Evolutionary conservation across 805 yeast species (phyloP).

Genomic region (Myxozyma nipponensis): DNA sequence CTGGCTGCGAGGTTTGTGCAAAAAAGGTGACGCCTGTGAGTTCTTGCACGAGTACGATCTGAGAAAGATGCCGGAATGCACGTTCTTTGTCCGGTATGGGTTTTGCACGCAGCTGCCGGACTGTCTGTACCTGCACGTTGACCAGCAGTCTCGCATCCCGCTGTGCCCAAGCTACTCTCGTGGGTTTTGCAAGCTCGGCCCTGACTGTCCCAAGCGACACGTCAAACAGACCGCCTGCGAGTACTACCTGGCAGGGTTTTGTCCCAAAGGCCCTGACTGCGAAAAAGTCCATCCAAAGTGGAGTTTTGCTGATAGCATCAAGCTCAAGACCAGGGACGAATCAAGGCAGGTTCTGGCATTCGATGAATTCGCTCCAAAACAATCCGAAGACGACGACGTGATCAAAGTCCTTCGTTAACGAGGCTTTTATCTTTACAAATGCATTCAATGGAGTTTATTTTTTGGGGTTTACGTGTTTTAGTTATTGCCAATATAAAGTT

Average conservation of each 20-base stretch:
- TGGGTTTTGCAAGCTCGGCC: constrained; percentile 93
- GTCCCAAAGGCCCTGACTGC: constrained; percentile 83
- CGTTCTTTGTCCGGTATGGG: constrained; percentile 61
- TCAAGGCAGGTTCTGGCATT: background rate
- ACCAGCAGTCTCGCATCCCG: constrained; percentile 83
- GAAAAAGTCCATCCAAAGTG: constrained; percentile 80
- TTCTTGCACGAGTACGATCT: constrained; percentile 91
- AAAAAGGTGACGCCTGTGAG: constrained; percentile 95
- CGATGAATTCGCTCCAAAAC: background rate
- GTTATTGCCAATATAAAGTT: too few species aligned
- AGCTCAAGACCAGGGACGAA: constrained; percentile 9
- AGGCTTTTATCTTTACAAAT: too few species aligned
- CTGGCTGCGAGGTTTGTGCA: constrained; percentile 96
- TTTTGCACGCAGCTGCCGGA: constrained; percentile 87
- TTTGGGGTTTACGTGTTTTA: too few species aligned
- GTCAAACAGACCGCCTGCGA: constrained; percentile 73
- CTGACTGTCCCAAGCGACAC: constrained; percentile 78
- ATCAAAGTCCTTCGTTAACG: constrained; percentile 15
- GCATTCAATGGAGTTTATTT: too few species aligned
- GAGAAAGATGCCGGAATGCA: constrained; percentile 95
- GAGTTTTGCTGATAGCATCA: constrained; percentile 18
- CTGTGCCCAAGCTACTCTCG: constrained; percentile 76
- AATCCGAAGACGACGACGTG: constrained; percentile 12
- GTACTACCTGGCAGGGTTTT: constrained; percentile 79
- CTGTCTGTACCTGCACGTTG: constrained; percentile 87